Base-by-base conservation (phyloP, 305 asterid genomes). In the Andrographis paniculata region DNA sequence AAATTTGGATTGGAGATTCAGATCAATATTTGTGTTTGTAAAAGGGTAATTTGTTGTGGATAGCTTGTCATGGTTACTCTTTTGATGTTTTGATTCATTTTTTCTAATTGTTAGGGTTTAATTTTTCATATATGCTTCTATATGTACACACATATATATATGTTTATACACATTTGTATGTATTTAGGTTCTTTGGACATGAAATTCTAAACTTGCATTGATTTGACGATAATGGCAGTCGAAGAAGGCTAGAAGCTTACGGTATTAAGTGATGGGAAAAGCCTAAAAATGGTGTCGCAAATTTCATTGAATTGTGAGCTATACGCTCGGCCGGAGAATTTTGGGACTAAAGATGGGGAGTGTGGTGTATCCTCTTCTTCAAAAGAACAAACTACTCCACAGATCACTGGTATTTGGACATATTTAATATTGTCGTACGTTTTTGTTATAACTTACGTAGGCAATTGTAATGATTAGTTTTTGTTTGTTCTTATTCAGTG, bases 221-320 rank as follows among this genome's bases (percentile, higher is more conserved):
- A 3, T 24, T 24, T 24, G 4, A 4, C 8, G 30, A 24, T 24
- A 24, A n/a, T n/a, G n/a, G n/a, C n/a, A n/a, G n/a, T n/a, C n/a
- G n/a, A n/a, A n/a, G 30, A 8, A 3, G 30, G 8, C 8, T 24
- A 4, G 13, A 6, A 61, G 50, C 52, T 60, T 35, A 55, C 59
- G 64, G 59, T 28, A 45, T 46, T 65, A 33, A 55, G 45, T 63
- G 66, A 70, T 64, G 68, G 61, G 13, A 53, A 68, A 46, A 35
- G 44, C 49, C 62, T 7, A 33, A 10, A 68, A 62, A 78, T 78
- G 91, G 93, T 77, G 65, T 64, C 67, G 10, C 93, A 60, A 64
- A 64, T 79, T 60, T 56, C 94, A 36, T 48, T 73, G 50, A 85
- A 67, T 45, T 41, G 59, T 53, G 75, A 65, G 69, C 67, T 67